These are phyloP conservation scores for Aspergillus sp. DNA, from an alignment of 2,329 filamentous ascomycete species.

Conservation along the genomic window DNA sequence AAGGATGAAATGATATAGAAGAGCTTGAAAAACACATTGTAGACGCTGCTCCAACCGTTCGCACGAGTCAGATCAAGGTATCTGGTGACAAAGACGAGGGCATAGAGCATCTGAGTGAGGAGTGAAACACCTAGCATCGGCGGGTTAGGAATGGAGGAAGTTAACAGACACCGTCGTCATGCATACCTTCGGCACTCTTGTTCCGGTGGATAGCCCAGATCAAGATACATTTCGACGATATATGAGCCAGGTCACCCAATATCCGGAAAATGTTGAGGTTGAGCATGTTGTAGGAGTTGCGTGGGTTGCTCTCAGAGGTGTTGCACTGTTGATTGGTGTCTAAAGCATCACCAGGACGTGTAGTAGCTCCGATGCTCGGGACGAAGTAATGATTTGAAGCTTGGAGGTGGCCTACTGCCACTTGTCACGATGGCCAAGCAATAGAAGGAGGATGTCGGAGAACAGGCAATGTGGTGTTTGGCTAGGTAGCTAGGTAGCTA, in stretches of 20 bases:
- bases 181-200: slow-evolving; percentile 73
- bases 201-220: slow-evolving; percentile 89
- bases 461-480: too few relatives aligned
- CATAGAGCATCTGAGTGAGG: slow-evolving; percentile 84
- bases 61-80: slow-evolving; percentile 76
- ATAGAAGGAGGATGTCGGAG: neutral
- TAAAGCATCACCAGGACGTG: neutral
- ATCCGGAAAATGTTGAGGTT: slow-evolving; percentile 58
- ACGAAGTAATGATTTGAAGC: neutral
- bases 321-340: neutral
- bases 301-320: neutral
- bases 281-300: slow-evolving; percentile 7
- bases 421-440: neutral
- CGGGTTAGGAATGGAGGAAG: neutral
- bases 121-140: slow-evolving; percentile 71
- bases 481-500: neutral
- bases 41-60: slow-evolving; percentile 42
- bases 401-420: neutral
- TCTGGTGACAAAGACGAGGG: slow-evolving; percentile 77
- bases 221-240: slow-evolving; percentile 82
- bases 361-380: neutral
- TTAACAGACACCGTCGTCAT: slow-evolving; percentile 6
- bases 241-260: slow-evolving; percentile 79
- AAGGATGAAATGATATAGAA: slow-evolving; percentile 82
- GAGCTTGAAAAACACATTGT: slow-evolving; percentile 82